phyloP scores from a whole-genome alignment of 2,329 filamentous ascomycete genomes.

The Corynespora cassiicola region DNA sequence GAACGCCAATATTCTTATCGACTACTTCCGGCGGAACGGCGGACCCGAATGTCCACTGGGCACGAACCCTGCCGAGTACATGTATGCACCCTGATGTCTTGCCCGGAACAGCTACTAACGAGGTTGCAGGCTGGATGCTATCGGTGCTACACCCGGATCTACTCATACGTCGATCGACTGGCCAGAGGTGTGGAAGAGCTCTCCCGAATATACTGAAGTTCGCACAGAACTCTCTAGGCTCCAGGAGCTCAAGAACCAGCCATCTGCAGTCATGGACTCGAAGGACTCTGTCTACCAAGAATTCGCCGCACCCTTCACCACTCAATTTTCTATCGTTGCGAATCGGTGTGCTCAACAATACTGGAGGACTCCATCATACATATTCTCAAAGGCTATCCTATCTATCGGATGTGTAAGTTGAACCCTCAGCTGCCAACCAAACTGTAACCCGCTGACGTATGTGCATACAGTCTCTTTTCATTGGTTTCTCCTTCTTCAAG shows the following conservation, averaged over 20 bases:
- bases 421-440: too few relatives aligned
- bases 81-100: too few relatives aligned
- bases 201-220: constrained; percentile 10
- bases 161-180: too few relatives aligned
- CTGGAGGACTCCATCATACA: constrained; percentile 25
- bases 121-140: constrained; percentile 70
- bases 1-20: constrained; percentile 67
- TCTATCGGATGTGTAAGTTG: constrained; percentile 4
- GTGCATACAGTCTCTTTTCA: constrained; percentile 8
- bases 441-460: too few relatives aligned
- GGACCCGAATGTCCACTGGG: constrained; percentile 67
- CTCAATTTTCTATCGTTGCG: constrained; percentile 15
- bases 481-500: constrained; percentile 12
- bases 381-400: constrained; percentile 19
- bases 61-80: constrained; percentile 78
- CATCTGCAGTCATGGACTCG: constrained; percentile 1
- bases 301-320: constrained; percentile 19
- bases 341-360: constrained; percentile 19
- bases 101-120: too few relatives aligned
- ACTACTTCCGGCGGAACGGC: constrained; percentile 75
- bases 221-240: too few relatives aligned
- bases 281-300: constrained; percentile 4
- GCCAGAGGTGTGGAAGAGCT: constrained; percentile 10
- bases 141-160: neutral
- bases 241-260: too few relatives aligned